Evolutionary conservation across 1,139 yeast species (phyloP).

Genomic region (Geotrichum histeridarum): DNA sequence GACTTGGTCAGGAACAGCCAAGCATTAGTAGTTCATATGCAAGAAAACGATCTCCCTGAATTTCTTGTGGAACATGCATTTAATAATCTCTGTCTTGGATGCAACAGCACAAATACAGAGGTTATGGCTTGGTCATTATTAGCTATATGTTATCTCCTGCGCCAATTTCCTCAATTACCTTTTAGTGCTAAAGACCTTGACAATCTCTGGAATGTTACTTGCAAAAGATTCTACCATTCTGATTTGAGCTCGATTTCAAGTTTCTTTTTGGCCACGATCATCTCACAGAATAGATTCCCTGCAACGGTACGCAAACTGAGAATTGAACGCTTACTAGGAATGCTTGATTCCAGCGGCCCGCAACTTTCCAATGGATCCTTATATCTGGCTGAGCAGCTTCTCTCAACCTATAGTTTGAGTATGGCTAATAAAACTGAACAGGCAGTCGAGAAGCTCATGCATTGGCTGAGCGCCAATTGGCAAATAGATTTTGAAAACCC

Average conservation of each 20-base stretch:
- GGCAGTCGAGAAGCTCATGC: constrained; percentile 11
- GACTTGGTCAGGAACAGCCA: constrained; percentile 3
- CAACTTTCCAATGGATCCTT: constrained; percentile 14
- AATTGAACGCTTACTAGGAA: constrained; percentile 12
- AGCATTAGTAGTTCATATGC: constrained; percentile 8
- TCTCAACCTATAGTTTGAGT: constrained; percentile 3
- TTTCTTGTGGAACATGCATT: background rate
- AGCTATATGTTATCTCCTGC: constrained; percentile 5
- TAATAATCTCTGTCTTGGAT: background rate
- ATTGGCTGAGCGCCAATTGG: constrained; percentile 11
- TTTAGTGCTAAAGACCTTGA: constrained; percentile 7
- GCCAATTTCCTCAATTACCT: background rate
- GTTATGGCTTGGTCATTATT: constrained; percentile 12
- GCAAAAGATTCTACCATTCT: constrained; percentile 16
- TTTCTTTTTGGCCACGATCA: constrained; percentile 9
- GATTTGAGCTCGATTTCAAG: constrained; percentile 11
- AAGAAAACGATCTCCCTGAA: constrained; percentile 2
- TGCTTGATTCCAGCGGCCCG: constrained; percentile 18
- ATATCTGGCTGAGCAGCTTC: constrained; percentile 5
- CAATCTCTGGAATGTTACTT: constrained; percentile 14
- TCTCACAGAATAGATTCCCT: constrained; percentile 7
- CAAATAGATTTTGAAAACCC: constrained; percentile 3
- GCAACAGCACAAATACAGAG: constrained; percentile 2
- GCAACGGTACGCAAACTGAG: background rate
- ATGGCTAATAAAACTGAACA: background rate